phyloP scores from a whole-genome alignment of 108 stramenopile genomes.

The Skeletonema marinoi region DNA sequence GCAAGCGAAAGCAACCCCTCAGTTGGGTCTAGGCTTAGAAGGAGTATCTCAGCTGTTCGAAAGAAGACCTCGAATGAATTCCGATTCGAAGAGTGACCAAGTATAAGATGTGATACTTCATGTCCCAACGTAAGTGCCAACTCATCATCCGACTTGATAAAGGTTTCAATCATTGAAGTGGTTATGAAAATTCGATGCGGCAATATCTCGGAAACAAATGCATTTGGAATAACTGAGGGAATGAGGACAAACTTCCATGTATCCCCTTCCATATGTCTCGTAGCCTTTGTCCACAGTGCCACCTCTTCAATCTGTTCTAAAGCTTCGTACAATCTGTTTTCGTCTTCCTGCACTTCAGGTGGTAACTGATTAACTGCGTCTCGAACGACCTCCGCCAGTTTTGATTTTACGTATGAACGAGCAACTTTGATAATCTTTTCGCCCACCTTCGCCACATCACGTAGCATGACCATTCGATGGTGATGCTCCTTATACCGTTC shows the following conservation, averaged over 20 bases:
- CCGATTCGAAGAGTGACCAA: slow-evolving; percentile 68
- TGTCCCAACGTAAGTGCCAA: slow-evolving; percentile 84
- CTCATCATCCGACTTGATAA: slow-evolving; percentile 80
- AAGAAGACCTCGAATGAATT: slow-evolving; percentile 67
- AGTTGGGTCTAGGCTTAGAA: slow-evolving; percentile 83
- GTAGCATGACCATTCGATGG: slow-evolving; percentile 33
- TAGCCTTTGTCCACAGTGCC: slow-evolving; percentile 36
- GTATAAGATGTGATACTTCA: slow-evolving; percentile 76
- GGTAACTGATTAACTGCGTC: slow-evolving; percentile 37
- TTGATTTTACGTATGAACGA: slow-evolving; percentile 67
- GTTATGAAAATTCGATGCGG: slow-evolving; percentile 87
- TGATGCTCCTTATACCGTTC: slow-evolving; percentile 15
- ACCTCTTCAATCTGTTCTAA: slow-evolving; percentile 39
- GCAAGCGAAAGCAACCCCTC: slow-evolving; percentile 69
- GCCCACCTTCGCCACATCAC: slow-evolving; percentile 49
- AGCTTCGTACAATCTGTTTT: slow-evolving; percentile 25
- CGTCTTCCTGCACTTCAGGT: slow-evolving; percentile 39
- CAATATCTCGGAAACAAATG: slow-evolving; percentile 86
- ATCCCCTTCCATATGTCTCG: slow-evolving; percentile 36
- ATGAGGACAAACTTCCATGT: slow-evolving; percentile 66
- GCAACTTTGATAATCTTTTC: slow-evolving; percentile 80
- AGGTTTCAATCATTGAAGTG: slow-evolving; percentile 64
- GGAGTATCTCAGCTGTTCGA: slow-evolving; percentile 74
- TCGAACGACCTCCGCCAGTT: slow-evolving; percentile 48
- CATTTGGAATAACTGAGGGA: slow-evolving; percentile 68